phyloP scores from a whole-genome alignment of 805 yeast species.

The Ogataea paraovalis region DNA sequence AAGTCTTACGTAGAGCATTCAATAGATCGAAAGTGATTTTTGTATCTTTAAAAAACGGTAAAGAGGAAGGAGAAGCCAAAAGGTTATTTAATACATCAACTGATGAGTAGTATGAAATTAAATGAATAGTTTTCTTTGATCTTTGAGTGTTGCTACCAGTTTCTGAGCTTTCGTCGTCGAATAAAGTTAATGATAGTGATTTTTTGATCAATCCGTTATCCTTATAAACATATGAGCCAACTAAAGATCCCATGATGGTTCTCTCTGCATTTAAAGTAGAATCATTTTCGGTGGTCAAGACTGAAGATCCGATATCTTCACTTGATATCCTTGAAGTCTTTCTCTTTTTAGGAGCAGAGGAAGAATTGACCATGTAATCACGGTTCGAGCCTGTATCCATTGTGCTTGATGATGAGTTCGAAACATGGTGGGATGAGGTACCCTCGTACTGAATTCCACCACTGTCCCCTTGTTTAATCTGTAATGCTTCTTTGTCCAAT shows the following conservation, averaged over 20 bases:
- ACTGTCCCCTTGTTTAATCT: conserved; percentile 13
- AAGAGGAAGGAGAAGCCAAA: conserved; percentile 54
- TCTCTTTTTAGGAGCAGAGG: conserved; percentile 2
- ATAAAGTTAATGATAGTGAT: conserved; percentile 65
- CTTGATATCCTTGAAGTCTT: background rate
- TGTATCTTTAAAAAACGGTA: conserved; percentile 45
- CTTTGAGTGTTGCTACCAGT: background rate
- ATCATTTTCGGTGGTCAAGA: background rate
- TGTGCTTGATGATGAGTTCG: background rate
- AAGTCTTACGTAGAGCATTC: conserved; percentile 53
- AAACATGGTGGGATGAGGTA: background rate
- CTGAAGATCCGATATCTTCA: background rate
- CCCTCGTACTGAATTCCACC: conserved; percentile 15
- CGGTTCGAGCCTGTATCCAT: background rate
- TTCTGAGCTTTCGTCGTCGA: conserved; percentile 18
- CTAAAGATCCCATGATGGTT: conserved; percentile 51
- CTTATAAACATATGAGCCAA: conserved; percentile 59
- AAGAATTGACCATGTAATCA: background rate
- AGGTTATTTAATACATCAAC: conserved; percentile 63
- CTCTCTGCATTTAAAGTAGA: conserved; percentile 19
- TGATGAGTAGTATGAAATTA: conserved; percentile 75
- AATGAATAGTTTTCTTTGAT: conserved; percentile 51
- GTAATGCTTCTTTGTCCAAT: conserved; percentile 40
- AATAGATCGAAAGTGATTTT: conserved; percentile 45
- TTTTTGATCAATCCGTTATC: conserved; percentile 77